Percentiles rank a stretch among this genome's conserved stretches.
These are phyloP conservation scores for Amauroascus niger DNA, from an alignment of 2,329 filamentous ascomycete genomes.

Conservation along the genomic window DNA sequence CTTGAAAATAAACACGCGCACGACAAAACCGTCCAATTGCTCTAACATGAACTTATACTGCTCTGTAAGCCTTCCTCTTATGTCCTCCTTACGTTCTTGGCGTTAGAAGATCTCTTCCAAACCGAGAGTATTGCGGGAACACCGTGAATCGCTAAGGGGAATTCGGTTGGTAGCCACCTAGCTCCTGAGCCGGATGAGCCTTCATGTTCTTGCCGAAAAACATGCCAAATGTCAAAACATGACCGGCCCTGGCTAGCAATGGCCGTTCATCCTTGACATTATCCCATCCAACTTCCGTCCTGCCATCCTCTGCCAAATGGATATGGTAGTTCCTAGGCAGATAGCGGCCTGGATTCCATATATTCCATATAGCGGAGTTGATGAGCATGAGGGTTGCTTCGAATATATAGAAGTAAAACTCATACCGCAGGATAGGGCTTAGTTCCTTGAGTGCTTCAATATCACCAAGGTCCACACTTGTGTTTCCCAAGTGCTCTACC, in stretches of 20 bases:
- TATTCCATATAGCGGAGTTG: slow-evolving; percentile 44
- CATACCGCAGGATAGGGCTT: slow-evolving; percentile 43
- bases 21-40: too few relatives aligned
- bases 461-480: slow-evolving; percentile 7
- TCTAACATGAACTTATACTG: too few relatives aligned
- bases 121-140: too few relatives aligned
- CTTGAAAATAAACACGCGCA: too few relatives aligned
- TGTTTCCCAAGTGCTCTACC: slow-evolving; percentile 44
- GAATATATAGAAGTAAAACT: slow-evolving; percentile 51
- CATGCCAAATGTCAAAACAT: slow-evolving; percentile 13
- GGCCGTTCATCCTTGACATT: slow-evolving; percentile 37
- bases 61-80: too few relatives aligned
- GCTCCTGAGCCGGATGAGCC: not conserved
- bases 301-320: slow-evolving; percentile 44
- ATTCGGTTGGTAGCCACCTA: not conserved
- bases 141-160: not conserved
- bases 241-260: slow-evolving; percentile 24
- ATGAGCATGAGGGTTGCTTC: slow-evolving; percentile 45
- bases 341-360: slow-evolving; percentile 43
- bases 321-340: slow-evolving; percentile 42
- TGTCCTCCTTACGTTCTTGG: too few relatives aligned
- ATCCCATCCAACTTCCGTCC: slow-evolving; percentile 42
- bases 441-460: slow-evolving; percentile 23
- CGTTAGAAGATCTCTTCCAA: too few relatives aligned
- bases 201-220: slow-evolving; percentile 12